Percentiles rank a stretch among this genome's conserved stretches.
phyloP scores from a whole-genome alignment of 441 rosid genomes.

The Syzygium syzygioides region DNA sequence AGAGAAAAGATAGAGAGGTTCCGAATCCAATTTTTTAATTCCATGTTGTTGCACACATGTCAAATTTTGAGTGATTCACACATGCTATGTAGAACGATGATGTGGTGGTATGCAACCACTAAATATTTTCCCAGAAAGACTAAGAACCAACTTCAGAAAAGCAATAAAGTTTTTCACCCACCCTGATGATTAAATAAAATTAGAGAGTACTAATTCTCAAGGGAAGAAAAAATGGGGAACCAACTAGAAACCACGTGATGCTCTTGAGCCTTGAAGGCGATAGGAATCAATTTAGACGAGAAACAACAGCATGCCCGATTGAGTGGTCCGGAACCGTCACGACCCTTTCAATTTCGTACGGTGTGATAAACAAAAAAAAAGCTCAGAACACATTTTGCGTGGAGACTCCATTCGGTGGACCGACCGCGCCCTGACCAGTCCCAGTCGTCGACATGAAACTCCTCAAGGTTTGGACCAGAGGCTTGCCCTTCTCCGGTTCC shows the following conservation, averaged over 20 bases:
- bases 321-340: neutral
- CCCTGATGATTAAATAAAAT: neutral
- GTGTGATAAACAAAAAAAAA: neutral
- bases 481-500: neutral
- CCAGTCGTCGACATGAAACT: neutral
- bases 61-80: no score
- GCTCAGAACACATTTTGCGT: neutral
- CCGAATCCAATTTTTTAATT: no score
- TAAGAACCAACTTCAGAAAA: neutral
- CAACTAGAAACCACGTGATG: neutral
- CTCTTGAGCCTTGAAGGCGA: neutral
- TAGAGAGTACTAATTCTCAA: neutral
- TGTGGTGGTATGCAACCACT: no score
- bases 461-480: neutral
- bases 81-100: no score
- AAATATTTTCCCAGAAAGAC: neutral
- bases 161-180: neutral
- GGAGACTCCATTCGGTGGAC: neutral
- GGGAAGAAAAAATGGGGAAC: neutral
- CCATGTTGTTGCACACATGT: no score
- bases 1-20: no score
- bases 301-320: neutral
- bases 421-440: neutral
- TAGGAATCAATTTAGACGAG: rapidly evolving
- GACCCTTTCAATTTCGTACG: neutral